These are phyloP conservation scores for Blastocladiella emersonii DNA, from an alignment of 371 early-diverging fungal species.

Conservation along the genomic window DNA sequence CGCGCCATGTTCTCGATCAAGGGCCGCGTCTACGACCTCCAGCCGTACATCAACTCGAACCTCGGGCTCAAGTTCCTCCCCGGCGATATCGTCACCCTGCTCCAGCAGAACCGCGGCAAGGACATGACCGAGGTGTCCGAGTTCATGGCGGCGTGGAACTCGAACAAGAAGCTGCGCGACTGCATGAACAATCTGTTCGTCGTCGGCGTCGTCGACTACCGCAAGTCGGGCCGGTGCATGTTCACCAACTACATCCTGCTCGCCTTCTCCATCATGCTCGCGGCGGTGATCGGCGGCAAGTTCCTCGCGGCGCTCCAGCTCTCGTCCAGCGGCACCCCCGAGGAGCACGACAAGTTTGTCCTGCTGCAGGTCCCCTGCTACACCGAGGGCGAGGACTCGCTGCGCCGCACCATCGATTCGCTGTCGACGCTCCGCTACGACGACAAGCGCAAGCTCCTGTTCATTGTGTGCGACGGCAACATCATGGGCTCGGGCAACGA, in stretches of 20 bases:
- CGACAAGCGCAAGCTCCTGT: constrained; percentile 88
- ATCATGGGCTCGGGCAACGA: constrained; percentile 84
- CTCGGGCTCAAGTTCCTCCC: background rate
- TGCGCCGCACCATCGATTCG: constrained; percentile 91
- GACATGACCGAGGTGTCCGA: background rate
- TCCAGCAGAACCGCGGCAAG: background rate
- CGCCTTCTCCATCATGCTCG: constrained; percentile 59
- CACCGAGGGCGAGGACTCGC: constrained; percentile 87
- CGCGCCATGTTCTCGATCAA: background rate
- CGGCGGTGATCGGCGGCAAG: constrained; percentile 72
- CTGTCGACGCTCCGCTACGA: constrained; percentile 79
- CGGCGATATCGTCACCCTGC: background rate
- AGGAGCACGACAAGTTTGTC: constrained; percentile 80
- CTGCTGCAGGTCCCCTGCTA: constrained; percentile 92
- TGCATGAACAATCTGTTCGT: constrained; percentile 80
- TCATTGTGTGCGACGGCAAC: constrained; percentile 83
- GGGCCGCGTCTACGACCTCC: constrained; percentile 6
- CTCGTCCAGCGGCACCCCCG: constrained; percentile 55
- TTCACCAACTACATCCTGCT: constrained; percentile 81
- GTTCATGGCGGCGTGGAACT: constrained; percentile 5
- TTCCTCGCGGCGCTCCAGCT: constrained; percentile 83
- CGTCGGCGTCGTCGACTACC: constrained; percentile 74
- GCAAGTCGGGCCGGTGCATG: constrained; percentile 63
- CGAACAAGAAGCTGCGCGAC: constrained; percentile 8
- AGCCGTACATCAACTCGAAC: constrained; percentile 3